phyloP scores from a whole-genome alignment of 257 asterid species.

The Solanum chilense region DNA sequence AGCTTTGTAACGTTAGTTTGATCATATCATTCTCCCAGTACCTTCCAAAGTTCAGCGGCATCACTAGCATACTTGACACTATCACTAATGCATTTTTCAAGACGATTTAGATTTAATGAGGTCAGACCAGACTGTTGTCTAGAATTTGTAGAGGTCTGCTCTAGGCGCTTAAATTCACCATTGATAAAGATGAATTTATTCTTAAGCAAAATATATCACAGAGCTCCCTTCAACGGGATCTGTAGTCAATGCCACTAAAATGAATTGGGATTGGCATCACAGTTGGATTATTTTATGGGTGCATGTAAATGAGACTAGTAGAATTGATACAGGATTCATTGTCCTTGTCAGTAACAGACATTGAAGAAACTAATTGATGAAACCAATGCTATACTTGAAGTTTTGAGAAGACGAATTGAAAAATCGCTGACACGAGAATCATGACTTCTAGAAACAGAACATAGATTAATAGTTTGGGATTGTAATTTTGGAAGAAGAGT shows the following conservation, averaged over 20 bases:
- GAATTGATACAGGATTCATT: background rate
- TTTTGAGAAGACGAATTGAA: background rate
- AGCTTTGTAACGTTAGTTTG: background rate
- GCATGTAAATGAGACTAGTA: background rate
- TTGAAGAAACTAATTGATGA: background rate
- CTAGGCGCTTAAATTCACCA: background rate
- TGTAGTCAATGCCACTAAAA: background rate
- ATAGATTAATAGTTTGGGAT: too few relatives aligned
- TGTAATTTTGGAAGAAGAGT: too few relatives aligned
- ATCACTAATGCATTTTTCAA: background rate
- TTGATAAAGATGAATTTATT: background rate
- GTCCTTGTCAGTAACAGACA: background rate
- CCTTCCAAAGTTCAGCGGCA: background rate
- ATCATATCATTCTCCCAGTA: background rate
- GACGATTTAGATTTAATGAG: background rate
- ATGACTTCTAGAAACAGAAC: background rate
- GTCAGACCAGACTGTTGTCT: background rate
- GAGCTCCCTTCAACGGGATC: background rate
- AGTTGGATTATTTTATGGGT: background rate
- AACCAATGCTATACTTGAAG: background rate
- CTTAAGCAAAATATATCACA: background rate
- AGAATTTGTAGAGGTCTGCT: background rate
- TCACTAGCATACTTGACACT: background rate
- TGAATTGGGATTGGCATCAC: background rate
- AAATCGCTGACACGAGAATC: background rate